Evolutionary conservation across 2,329 filamentous ascomycete species (phyloP).

Genomic region (Colletotrichum ledebouriae): DNA sequence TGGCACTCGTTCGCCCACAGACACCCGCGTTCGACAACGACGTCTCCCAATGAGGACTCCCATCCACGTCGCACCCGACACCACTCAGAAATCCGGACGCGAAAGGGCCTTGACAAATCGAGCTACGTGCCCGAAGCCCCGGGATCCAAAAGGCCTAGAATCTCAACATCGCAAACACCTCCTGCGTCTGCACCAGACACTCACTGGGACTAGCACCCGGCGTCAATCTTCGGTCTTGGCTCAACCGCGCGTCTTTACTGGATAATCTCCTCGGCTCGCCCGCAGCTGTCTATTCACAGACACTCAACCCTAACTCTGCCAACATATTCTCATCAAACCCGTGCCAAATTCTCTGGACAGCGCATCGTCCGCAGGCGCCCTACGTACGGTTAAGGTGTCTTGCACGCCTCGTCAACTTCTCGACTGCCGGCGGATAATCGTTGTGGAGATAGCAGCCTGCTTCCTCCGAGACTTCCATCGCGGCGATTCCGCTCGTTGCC

Average conservation of each 20-base stretch:
- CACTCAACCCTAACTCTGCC: background rate
- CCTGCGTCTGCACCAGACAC: constrained; percentile 10
- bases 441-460: background rate
- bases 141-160: constrained; percentile 10
- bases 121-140: background rate
- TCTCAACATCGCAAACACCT: constrained; percentile 1
- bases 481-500: constrained; percentile 13
- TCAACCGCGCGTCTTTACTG: constrained; percentile 16
- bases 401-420: constrained; percentile 3
- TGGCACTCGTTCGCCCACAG: constrained; percentile 8
- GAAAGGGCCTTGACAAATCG: too few species aligned
- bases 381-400: background rate
- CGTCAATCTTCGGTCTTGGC: constrained; percentile 17
- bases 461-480: background rate
- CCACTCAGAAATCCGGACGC: background rate
- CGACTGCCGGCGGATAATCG: background rate
- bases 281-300: background rate
- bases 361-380: too few species aligned
- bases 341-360: background rate
- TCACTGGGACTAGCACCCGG: constrained; percentile 12
- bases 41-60: background rate
- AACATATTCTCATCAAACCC: background rate
- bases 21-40: constrained; percentile 5
- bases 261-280: constrained; percentile 2
- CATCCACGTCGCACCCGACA: constrained; percentile 4